These are phyloP conservation scores for Kalmanozyma brasiliensis DNA, from an alignment of 1,284 basidiomycete genomes.

Conservation along the genomic window DNA sequence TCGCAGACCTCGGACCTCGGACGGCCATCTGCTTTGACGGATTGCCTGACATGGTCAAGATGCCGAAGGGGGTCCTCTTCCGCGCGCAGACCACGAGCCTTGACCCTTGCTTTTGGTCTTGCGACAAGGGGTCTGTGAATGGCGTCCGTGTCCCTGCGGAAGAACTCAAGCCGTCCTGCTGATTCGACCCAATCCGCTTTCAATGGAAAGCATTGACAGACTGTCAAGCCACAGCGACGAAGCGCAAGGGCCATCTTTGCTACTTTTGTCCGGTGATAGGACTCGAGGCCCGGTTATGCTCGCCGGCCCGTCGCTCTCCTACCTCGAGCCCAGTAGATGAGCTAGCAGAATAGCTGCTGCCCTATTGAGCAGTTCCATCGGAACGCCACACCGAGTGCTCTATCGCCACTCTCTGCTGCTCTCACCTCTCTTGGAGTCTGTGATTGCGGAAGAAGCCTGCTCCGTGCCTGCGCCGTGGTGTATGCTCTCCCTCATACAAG, in stretches of 20 bases:
- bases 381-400: slow-evolving; percentile 20
- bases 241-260: too few relatives aligned
- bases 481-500: too few relatives aligned
- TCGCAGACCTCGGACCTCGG: too few relatives aligned
- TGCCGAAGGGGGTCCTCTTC: too few relatives aligned
- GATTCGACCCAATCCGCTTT: too few relatives aligned
- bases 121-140: neutral
- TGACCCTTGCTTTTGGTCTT: slow-evolving; percentile 25
- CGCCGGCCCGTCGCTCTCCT: neutral
- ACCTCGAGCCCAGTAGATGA: neutral
- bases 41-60: too few relatives aligned
- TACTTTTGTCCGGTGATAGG: too few relatives aligned
- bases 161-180: too few relatives aligned
- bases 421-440: neutral
- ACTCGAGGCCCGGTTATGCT: too few relatives aligned
- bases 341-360: neutral
- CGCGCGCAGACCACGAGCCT: slow-evolving; percentile 2
- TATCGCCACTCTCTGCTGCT: slow-evolving; percentile 9
- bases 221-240: slow-evolving; percentile 5
- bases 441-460: slow-evolving; percentile 8
- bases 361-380: neutral
- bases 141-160: neutral
- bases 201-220: too few relatives aligned
- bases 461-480: slow-evolving; percentile 21
- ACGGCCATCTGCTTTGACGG: too few relatives aligned